Conservation (phyloP, 2,329 filamentous ascomycete genomes). For the Tolypocladium inflatum region DNA sequence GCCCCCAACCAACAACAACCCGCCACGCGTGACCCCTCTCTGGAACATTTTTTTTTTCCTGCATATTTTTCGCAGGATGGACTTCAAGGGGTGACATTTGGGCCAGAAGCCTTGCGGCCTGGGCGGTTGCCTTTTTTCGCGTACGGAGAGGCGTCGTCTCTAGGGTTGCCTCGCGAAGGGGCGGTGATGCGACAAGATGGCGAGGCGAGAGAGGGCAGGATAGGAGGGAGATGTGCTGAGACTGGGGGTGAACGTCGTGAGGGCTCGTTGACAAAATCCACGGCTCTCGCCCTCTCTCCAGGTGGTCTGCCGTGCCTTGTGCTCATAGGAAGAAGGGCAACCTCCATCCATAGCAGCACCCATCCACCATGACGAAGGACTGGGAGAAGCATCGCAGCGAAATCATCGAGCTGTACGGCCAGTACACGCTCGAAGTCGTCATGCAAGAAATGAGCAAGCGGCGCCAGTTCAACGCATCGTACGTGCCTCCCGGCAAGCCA, state of each 20-base stretch:
- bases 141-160: background rate
- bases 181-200: background rate
- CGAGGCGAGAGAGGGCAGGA: background rate
- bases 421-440: constrained; percentile 30
- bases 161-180: background rate
- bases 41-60: too few relatives aligned
- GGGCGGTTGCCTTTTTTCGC: background rate
- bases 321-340: background rate
- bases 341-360: background rate
- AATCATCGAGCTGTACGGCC: constrained; percentile 31
- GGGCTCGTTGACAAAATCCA: background rate
- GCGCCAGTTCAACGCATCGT: background rate
- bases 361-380: constrained; percentile 2
- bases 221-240: background rate
- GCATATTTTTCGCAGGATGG: background rate
- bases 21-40: background rate
- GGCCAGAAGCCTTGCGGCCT: background rate
- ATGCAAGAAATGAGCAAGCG: constrained; percentile 25
- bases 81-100: background rate
- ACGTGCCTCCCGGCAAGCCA: background rate
- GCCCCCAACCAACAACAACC: background rate
- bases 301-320: background rate
- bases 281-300: background rate
- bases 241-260: background rate
- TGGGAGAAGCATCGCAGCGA: constrained; percentile 27